Evolutionary conservation across 2,329 filamentous ascomycete genomes (phyloP).

Genomic region (Biscogniauxia marginata): DNA sequence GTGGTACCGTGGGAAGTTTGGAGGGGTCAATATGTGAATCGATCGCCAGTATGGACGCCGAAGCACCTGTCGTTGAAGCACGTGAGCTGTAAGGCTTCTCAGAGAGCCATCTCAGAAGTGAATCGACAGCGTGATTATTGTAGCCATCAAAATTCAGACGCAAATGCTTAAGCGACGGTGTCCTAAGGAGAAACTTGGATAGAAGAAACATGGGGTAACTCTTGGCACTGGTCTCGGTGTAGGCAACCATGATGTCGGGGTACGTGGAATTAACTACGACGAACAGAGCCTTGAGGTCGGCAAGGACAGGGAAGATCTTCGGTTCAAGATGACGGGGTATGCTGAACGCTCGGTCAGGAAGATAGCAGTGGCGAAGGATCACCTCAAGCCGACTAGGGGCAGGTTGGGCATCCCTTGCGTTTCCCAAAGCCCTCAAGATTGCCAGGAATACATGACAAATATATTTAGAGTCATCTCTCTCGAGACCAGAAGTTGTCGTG

Average conservation of each 20-base stretch:
- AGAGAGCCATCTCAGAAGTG: conserved; percentile 42
- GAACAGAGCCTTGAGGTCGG: conserved; percentile 45
- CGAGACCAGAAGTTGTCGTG: background rate
- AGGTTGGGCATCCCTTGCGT: conserved; percentile 31
- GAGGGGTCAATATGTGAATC: background rate
- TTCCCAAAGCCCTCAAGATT: conserved; percentile 43
- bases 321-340: conserved; percentile 40
- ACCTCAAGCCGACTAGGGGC: conserved; percentile 46
- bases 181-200: conserved; percentile 38
- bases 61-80: background rate
- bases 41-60: background rate
- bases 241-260: conserved; percentile 2
- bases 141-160: conserved; percentile 47
- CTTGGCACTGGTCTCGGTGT: background rate
- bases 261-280: conserved; percentile 31
- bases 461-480: conserved; percentile 5
- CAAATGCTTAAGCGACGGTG: conserved; percentile 48
- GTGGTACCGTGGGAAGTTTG: conserved; percentile 15
- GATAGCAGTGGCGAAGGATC: conserved; percentile 36
- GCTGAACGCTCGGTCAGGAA: conserved; percentile 46
- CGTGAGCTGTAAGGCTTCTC: conserved; percentile 2
- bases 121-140: conserved; percentile 10
- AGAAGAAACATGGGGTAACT: conserved; percentile 17
- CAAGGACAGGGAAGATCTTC: conserved; percentile 41
- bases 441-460: conserved; percentile 37